Conservation (phyloP, 495 filamentous ascomycete species). For the Hyaloscypha finlandica region DNA sequence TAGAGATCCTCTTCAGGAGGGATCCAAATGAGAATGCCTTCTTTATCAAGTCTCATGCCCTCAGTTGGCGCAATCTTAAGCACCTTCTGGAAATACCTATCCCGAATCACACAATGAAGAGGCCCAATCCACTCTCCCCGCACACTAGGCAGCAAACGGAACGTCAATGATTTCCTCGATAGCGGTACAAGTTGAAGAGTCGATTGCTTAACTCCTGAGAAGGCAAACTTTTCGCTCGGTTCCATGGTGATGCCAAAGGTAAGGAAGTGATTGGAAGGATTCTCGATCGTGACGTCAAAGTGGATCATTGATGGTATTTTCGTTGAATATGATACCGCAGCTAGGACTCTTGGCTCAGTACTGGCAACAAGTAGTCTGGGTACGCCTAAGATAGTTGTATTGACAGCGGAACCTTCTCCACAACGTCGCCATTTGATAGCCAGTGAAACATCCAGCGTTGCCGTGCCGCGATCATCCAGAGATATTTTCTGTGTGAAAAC, state of each 20-base stretch:
- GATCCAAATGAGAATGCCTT: conserved; percentile 70
- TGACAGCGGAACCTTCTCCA: conserved; percentile 37
- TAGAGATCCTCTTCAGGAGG: conserved; percentile 42
- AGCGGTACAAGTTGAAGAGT: conserved; percentile 78
- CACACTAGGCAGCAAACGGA: conserved; percentile 62
- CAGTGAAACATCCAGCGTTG: conserved; percentile 73
- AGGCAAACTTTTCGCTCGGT: conserved; percentile 86
- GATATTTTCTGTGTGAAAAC: conserved; percentile 69
- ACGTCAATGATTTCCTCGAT: conserved; percentile 68
- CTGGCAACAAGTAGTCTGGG: conserved; percentile 78
- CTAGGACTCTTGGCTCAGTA: conserved; percentile 86
- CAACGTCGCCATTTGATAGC: conserved; percentile 73
- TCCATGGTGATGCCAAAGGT: conserved; percentile 94
- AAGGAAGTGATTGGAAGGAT: conserved; percentile 90
- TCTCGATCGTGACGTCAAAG: conserved; percentile 77
- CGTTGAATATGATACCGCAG: conserved; percentile 54
- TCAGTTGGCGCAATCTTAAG: conserved; percentile 71
- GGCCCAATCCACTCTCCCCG: conserved; percentile 70
- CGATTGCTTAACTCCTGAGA: conserved; percentile 82
- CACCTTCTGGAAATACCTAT: conserved; percentile 88
- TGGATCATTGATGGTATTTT: conserved; percentile 36
- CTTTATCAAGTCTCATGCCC: conserved; percentile 73
- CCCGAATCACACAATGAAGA: conserved; percentile 69
- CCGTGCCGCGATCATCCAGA: conserved; percentile 76
- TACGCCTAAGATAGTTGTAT: conserved; percentile 65